Conservation (phyloP, 768 basidiomycete genomes). For the Russula griseocarnosa region DNA sequence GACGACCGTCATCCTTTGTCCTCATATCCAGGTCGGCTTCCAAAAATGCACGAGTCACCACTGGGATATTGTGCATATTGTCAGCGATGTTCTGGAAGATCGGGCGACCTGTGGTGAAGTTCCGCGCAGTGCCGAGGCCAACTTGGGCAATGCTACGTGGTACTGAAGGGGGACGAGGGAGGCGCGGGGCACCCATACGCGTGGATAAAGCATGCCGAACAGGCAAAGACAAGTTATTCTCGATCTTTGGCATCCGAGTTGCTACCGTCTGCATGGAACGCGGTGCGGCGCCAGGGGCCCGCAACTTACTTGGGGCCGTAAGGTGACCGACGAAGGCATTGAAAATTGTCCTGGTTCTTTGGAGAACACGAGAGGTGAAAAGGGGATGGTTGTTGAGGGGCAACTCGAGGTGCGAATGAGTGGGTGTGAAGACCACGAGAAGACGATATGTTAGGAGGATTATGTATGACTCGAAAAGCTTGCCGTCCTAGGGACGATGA, state of each 20-base stretch:
- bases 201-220: conserved; percentile 49
- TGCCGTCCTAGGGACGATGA: conserved; percentile 31
- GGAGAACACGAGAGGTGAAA: conserved; percentile 44
- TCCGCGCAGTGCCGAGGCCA: conserved; percentile 71
- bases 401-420: conserved; percentile 37
- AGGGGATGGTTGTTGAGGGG: conserved; percentile 33
- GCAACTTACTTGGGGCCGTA: conserved; percentile 48
- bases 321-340: conserved; percentile 54
- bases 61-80: conserved; percentile 60
- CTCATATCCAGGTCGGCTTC: conserved; percentile 69
- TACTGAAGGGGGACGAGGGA: conserved; percentile 54
- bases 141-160: conserved; percentile 57
- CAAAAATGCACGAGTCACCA: conserved; percentile 68
- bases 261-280: conserved; percentile 33
- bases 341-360: conserved; percentile 52
- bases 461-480: conserved; percentile 28
- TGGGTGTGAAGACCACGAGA: conserved; percentile 46
- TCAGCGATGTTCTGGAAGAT: conserved; percentile 77
- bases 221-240: conserved; percentile 54
- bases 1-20: conserved; percentile 42
- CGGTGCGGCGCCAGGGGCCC: conserved; percentile 35
- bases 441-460: conserved; percentile 30
- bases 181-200: conserved; percentile 44
- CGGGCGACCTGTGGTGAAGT: conserved; percentile 68
- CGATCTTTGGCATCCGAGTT: conserved; percentile 40